phyloP scores from a whole-genome alignment of 805 yeast genomes.

The Starmerella powellii region DNA sequence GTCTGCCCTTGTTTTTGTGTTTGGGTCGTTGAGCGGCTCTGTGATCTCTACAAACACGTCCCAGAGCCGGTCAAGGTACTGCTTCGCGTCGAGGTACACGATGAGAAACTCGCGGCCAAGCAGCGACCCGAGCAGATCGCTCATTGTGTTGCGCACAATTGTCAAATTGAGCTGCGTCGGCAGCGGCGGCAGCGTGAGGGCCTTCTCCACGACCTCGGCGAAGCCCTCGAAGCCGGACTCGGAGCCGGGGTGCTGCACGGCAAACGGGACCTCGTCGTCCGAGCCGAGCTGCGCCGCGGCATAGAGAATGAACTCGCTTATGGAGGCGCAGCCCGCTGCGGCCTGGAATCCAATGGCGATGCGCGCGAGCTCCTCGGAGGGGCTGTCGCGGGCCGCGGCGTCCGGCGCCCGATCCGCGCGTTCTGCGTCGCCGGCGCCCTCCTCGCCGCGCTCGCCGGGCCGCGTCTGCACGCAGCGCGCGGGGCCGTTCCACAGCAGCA shows the following conservation, averaged over 20 bases:
- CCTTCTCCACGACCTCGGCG: constrained; percentile 71
- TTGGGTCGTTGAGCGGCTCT: too few relatives aligned
- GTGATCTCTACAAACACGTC: constrained; percentile 36
- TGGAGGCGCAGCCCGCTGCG: constrained; percentile 69
- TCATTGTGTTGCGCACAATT: constrained; percentile 44
- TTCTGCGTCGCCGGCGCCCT: neutral
- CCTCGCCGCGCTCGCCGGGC: constrained; percentile 27
- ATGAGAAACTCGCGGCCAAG: constrained; percentile 51
- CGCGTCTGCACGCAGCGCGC: too few relatives aligned
- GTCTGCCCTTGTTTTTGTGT: neutral
- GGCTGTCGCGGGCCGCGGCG: neutral
- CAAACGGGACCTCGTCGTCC: constrained; percentile 17
- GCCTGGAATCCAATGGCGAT: constrained; percentile 87
- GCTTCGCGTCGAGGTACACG: constrained; percentile 41
- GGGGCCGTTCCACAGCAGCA: constrained; percentile 84
- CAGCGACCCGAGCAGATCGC: constrained; percentile 48
- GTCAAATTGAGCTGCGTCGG: constrained; percentile 43
- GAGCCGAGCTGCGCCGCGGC: constrained; percentile 43
- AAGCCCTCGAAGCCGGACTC: constrained; percentile 35
- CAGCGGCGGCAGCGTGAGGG: constrained; percentile 53
- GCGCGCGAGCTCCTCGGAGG: too few relatives aligned
- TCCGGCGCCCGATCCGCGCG: too few relatives aligned
- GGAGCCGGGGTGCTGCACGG: constrained; percentile 11
- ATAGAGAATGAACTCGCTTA: constrained; percentile 68
- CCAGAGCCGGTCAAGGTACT: constrained; percentile 44